Percentiles rank a stretch among this genome's conserved stretches.
phyloP scores from a whole-genome alignment of 129 eudicot species.

The Helichrysum umbraculigerum region DNA sequence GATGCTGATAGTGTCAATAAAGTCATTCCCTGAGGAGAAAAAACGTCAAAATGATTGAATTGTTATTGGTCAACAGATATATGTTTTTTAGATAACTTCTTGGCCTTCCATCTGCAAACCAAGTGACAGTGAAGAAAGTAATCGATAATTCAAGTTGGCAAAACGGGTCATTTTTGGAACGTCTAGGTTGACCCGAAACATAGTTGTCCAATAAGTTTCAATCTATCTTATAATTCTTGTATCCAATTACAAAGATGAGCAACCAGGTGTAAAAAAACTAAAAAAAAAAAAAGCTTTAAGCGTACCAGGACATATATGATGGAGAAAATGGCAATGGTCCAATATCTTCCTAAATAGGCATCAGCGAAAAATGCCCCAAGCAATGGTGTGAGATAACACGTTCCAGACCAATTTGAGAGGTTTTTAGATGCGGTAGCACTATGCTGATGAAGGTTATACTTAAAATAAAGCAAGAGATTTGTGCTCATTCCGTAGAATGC shows the following conservation, averaged over 20 bases:
- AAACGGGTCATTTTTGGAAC: no score
- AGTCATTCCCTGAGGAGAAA: slow-evolving; percentile 64
- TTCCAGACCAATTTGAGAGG: slow-evolving; percentile 76
- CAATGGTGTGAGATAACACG: slow-evolving; percentile 72
- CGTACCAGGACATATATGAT: slow-evolving; percentile 73
- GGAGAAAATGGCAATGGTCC: slow-evolving; percentile 84
- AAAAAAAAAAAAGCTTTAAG: neutral
- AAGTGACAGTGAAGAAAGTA: no score
- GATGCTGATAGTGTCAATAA: slow-evolving; percentile 69
- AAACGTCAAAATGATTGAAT: neutral
- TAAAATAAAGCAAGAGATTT: slow-evolving; percentile 65
- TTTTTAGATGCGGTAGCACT: slow-evolving; percentile 72
- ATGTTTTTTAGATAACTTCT: no score
- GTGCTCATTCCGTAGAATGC: slow-evolving; percentile 85
- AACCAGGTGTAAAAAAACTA: neutral
- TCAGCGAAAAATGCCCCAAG: slow-evolving; percentile 82
- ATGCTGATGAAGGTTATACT: slow-evolving; percentile 51
- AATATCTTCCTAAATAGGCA: slow-evolving; percentile 81
- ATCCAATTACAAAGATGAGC: no score
- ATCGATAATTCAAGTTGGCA: no score
- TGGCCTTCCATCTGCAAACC: no score
- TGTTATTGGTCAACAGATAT: neutral
- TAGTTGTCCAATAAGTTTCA: no score
- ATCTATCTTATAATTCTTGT: no score
- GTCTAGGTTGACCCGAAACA: no score